Conservation (phyloP, 306 rosid species). For the Albizia julibrissin region DNA sequence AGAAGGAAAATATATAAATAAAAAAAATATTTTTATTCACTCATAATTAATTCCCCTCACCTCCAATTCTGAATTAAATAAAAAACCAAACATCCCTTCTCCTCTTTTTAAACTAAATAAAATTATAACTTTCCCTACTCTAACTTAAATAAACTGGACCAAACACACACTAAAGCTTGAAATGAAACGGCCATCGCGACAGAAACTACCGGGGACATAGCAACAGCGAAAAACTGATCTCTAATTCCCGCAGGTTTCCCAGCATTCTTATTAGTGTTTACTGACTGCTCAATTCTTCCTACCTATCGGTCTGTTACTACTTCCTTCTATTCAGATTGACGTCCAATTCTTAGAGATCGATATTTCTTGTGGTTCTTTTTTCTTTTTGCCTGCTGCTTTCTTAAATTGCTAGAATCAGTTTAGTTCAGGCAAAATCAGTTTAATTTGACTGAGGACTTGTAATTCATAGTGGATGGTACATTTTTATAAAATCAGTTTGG, state of each 20-base stretch:
- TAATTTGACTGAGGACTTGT: not conserved
- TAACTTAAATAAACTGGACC: no score
- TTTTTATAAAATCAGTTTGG: not conserved
- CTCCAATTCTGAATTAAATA: no score
- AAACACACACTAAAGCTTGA: no score
- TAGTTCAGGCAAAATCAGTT: not conserved
- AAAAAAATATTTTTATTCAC: no score
- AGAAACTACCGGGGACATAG: no score
- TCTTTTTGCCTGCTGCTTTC: not conserved
- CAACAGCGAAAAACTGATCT: not conserved
- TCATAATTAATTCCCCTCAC: no score
- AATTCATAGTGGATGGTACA: not conserved
- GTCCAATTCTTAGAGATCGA: not conserved
- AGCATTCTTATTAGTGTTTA: not conserved
- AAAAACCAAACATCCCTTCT: no score
- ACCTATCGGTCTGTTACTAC: not conserved
- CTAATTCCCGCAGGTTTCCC: not conserved
- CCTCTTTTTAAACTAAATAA: no score
- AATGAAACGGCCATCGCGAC: not conserved
- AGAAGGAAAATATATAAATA: no score
- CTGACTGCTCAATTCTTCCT: not conserved
- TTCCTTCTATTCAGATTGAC: constrained; percentile 4
- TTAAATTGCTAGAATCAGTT: not conserved
- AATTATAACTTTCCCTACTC: no score
- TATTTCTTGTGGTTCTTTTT: not conserved